Evolutionary conservation across 2,329 filamentous ascomycete species (phyloP).

Genomic region (Hansfordia pulvinata): DNA sequence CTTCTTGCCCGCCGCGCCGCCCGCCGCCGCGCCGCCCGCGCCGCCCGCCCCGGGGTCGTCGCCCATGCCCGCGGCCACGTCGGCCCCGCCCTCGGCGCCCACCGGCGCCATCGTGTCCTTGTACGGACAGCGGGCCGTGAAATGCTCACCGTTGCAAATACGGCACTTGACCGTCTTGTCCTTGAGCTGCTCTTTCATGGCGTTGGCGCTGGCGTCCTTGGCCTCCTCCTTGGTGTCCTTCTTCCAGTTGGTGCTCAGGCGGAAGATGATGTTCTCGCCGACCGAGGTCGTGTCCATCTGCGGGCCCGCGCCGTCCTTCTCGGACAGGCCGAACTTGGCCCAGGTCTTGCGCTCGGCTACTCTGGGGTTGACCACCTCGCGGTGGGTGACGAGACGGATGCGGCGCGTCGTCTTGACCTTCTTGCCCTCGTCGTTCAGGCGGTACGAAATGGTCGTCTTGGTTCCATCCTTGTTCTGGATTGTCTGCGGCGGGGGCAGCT

Average conservation of each 20-base stretch:
- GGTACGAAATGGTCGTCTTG: constrained; percentile 85
- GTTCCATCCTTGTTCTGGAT: constrained; percentile 97
- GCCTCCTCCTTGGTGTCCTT: constrained; percentile 73
- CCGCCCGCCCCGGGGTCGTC: constrained; percentile 29
- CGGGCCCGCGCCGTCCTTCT: constrained; percentile 72
- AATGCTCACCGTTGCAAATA: constrained; percentile 98
- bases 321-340: constrained; percentile 84
- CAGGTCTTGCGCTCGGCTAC: constrained; percentile 90
- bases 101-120: constrained; percentile 98
- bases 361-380: constrained; percentile 88
- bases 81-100: constrained; percentile 41
- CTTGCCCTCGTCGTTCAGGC: constrained; percentile 83
- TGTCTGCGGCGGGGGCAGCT: constrained; percentile 74
- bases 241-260: constrained; percentile 88
- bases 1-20: constrained; percentile 52
- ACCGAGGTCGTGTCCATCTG: constrained; percentile 82
- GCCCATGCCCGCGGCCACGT: constrained; percentile 40
- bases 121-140: constrained; percentile 97
- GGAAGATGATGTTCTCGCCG: constrained; percentile 97
- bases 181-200: constrained; percentile 74
- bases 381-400: constrained; percentile 82
- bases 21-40: constrained; percentile 37
- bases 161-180: constrained; percentile 99
- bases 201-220: constrained; percentile 58
- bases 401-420: constrained; percentile 96